Conservation (phyloP, 805 yeast genomes). For the Candida maesae region DNA sequence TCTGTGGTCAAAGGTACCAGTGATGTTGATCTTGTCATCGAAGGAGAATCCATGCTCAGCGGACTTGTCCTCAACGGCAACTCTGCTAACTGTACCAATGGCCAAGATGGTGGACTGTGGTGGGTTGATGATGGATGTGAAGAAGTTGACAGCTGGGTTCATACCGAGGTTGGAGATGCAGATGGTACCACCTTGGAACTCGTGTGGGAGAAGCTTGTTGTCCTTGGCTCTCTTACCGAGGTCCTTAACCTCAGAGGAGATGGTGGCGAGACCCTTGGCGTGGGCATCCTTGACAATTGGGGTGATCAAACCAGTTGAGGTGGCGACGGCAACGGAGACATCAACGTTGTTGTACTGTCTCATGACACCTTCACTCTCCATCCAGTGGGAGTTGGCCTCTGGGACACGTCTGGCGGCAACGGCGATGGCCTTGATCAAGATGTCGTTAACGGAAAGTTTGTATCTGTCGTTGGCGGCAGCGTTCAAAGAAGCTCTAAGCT, state of each 20-base stretch:
- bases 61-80: constrained; percentile 88
- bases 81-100: constrained; percentile 87
- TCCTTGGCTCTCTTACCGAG: constrained; percentile 95
- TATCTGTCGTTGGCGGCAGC: constrained; percentile 80
- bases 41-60: constrained; percentile 90
- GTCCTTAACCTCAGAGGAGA: constrained; percentile 83
- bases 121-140: constrained; percentile 97
- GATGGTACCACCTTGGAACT: constrained; percentile 99
- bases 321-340: constrained; percentile 97
- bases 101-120: constrained; percentile 96
- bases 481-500: constrained; percentile 87
- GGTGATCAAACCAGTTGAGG: constrained; percentile 95
- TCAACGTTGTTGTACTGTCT: constrained; percentile 92
- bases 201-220: constrained; percentile 91
- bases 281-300: constrained; percentile 92
- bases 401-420: constrained; percentile 89
- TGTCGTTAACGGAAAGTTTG: constrained; percentile 91
- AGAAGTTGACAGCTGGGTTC: constrained; percentile 89
- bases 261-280: constrained; percentile 76
- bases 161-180: constrained; percentile 98
- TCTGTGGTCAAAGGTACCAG: constrained; percentile 98
- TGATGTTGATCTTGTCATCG: constrained; percentile 85
- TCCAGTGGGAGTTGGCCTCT: constrained; percentile 90
- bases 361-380: constrained; percentile 82
- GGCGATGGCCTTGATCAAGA: constrained; percentile 91